Evolutionary conservation across 495 filamentous ascomycete species (phyloP).

Genomic region (Amphirosellinia nigrospora): DNA sequence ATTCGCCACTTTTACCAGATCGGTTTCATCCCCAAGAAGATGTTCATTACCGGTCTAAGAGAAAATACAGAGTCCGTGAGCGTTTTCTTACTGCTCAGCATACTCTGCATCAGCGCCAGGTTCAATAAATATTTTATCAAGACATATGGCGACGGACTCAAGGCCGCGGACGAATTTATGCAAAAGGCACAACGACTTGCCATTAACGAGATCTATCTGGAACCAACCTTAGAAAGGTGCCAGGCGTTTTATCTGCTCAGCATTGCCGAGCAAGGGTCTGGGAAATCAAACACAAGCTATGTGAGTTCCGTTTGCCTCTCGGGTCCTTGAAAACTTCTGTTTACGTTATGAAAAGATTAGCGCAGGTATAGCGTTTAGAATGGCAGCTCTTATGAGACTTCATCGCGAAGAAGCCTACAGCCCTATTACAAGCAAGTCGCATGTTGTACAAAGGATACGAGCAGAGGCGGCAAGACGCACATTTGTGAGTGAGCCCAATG

Average conservation of each 20-base stretch:
- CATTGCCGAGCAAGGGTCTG: conserved; percentile 59
- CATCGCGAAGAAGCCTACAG: conserved; percentile 59
- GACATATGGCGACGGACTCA: conserved; percentile 49
- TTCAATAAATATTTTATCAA: conserved; percentile 53
- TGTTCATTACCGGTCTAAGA: conserved; percentile 49
- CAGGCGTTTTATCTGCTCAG: conserved; percentile 60
- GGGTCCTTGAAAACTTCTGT: conserved; percentile 15
- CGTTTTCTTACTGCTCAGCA: conserved; percentile 54
- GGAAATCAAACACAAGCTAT: conserved; percentile 53
- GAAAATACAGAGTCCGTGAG: conserved; percentile 49
- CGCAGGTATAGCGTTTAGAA: conserved; percentile 57
- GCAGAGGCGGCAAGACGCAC: conserved; percentile 56
- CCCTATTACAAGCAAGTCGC: conserved; percentile 44
- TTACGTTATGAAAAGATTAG: conserved; percentile 50
- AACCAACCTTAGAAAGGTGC: conserved; percentile 55
- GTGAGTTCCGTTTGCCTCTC: conserved; percentile 35
- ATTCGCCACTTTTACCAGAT: conserved; percentile 56
- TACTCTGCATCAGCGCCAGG: conserved; percentile 56
- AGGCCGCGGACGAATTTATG: conserved; percentile 57
- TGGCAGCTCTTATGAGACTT: conserved; percentile 57
- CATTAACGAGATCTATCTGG: conserved; percentile 53
- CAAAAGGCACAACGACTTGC: conserved; percentile 51
- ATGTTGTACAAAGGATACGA: conserved; percentile 42
- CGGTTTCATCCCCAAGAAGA: conserved; percentile 59
- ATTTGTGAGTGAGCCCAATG: conserved; percentile 41